Evolutionary conservation across 2,329 filamentous ascomycete species (phyloP), one percentile per base, ranked within the genome.

Genomic region (Aspergillus tamarii): DNA sequence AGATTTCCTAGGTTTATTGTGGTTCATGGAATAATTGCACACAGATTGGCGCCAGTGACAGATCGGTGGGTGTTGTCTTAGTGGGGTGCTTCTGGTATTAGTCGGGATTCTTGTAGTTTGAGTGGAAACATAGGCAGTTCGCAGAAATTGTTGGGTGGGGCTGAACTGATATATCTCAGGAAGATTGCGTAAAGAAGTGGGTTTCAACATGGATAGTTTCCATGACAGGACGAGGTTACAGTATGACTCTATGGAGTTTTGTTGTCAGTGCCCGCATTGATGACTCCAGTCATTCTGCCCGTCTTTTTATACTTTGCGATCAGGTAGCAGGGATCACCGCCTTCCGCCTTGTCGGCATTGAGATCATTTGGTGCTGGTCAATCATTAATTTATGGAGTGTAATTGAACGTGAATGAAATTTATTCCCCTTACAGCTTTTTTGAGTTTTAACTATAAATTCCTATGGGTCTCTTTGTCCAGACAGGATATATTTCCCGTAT

Each of bases 1-100:
- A 52, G 62, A 65, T 55, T 64, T 65, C 16, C 63, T 59, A 41
- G 48, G 56, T 63, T 70, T 62, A 26, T 64, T 67, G 61, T 58
- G 65, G 60, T 67, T 70, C 76, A 78, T 77, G 69, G 66, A 72
- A 72, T 26, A 57, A 54, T 53, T 55, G 54, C 28, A 48, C 28
- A 41, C 46, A 41, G 23, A 21, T 39, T 46, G 16, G n/a, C 39
- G 39, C 53, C 21, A 39, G 9, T n/a, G 26, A 19, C 36, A 43
- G 32, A 16, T 34, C 56, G 32, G 46, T 50, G 62, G n/a, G 62
- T 54, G 59, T 60, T 57, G 43, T 57, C 58, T 55, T 23, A 39
- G 61, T 21, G 62, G 61, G 61, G 48, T 58, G 57, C 41, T 66
- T 64, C 60, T 62, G 62, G 61, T 59, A 65, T 54, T 55, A 64